These are phyloP conservation scores for Jaapia argillacea DNA, from an alignment of 768 basidiomycete species.

Conservation along the genomic window DNA sequence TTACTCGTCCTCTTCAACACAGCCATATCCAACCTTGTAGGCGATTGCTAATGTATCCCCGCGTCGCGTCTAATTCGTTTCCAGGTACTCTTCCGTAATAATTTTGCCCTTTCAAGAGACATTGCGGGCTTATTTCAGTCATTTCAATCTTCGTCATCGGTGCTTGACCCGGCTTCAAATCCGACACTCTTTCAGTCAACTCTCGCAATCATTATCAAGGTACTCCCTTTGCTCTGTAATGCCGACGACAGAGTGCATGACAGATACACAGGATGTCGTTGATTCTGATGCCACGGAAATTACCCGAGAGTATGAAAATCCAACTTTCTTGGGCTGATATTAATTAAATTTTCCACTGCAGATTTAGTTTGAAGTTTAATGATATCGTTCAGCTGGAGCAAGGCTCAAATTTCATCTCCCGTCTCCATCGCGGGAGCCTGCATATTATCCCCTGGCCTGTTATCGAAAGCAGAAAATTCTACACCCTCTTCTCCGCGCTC, in stretches of 20 bases:
- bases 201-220: conserved; percentile 56
- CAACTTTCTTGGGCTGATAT: background rate
- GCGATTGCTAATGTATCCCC: conserved; percentile 2
- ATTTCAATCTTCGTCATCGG: conserved; percentile 46
- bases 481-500: conserved; percentile 38
- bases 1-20: conserved; percentile 56
- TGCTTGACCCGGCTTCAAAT: conserved; percentile 49
- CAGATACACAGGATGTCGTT: conserved; percentile 45
- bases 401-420: conserved; percentile 51
- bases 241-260: too few species aligned
- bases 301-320: conserved; percentile 38
- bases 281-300: conserved; percentile 54
- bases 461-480: conserved; percentile 53
- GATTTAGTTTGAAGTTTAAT: conserved; percentile 48
- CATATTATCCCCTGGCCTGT: conserved; percentile 61
- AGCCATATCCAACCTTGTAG: conserved; percentile 52
- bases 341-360: conserved; percentile 11
- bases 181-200: conserved; percentile 50
- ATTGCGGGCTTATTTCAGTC: conserved; percentile 53
- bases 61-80: background rate
- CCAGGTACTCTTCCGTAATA: conserved; percentile 56
- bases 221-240: conserved; percentile 7
- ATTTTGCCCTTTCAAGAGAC: conserved; percentile 51
- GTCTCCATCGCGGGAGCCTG: conserved; percentile 43
- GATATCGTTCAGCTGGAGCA: conserved; percentile 56